Conservation (phyloP, 192 early-diverging fungal genomes). For the Entomortierella chlamydospora region DNA sequence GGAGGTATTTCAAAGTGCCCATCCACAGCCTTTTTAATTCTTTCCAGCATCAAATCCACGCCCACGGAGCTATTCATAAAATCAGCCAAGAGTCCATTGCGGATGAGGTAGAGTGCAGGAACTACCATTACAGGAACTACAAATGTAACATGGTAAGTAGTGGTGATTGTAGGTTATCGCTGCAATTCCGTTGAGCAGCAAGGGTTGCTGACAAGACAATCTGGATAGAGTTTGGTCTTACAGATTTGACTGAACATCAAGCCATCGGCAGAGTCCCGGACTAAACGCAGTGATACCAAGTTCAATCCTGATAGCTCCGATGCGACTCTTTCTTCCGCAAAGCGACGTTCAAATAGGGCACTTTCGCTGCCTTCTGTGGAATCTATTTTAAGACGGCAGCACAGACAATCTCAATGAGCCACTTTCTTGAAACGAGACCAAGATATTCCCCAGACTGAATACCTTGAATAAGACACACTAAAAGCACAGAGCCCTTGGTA, state of each 20-base stretch:
- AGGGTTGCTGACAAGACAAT: not conserved
- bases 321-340: constrained; percentile 6
- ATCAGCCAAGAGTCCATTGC: constrained; percentile 44
- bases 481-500: constrained; percentile 14
- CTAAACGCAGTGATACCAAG: constrained; percentile 20
- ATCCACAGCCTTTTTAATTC: constrained; percentile 26
- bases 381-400: not conserved
- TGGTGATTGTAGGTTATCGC: not conserved
- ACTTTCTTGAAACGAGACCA: not conserved
- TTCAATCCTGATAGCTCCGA: constrained; percentile 11
- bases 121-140: constrained; percentile 47
- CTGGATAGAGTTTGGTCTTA: constrained; percentile 8
- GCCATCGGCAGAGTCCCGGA: constrained; percentile 40
- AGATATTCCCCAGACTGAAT: not conserved
- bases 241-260: constrained; percentile 52
- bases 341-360: constrained; percentile 30
- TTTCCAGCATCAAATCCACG: constrained; percentile 33
- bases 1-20: constrained; percentile 46
- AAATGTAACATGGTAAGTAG: not conserved
- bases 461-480: constrained; percentile 49
- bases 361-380: constrained; percentile 21
- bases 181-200: too few relatives aligned
- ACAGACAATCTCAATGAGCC: not conserved
- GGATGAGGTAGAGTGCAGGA: constrained; percentile 39
- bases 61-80: constrained; percentile 48